A percentile compares a stretch with the other conserved stretches of the same genome.
Conservation (phyloP, 2,329 filamentous ascomycete genomes). For the Claviceps sp. region DNA sequence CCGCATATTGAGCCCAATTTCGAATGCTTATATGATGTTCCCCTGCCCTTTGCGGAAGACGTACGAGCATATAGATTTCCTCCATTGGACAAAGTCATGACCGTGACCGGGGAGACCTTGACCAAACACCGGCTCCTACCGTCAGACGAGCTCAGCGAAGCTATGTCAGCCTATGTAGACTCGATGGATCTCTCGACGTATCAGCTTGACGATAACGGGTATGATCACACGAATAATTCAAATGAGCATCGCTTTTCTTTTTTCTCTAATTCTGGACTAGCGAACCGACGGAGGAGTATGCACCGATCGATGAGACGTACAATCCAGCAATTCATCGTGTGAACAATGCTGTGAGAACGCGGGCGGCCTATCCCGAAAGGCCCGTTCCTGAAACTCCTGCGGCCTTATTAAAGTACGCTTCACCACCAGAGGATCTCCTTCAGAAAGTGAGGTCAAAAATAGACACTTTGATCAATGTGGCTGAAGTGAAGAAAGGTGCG, state of each 20-base stretch:
- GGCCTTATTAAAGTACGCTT: constrained; percentile 57
- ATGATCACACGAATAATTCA: constrained; percentile 12
- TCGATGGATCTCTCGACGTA: constrained; percentile 73
- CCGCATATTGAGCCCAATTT: constrained; percentile 66
- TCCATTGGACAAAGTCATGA: constrained; percentile 74
- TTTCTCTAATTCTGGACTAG: constrained; percentile 12
- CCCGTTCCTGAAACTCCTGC: constrained; percentile 48
- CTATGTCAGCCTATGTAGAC: constrained; percentile 88
- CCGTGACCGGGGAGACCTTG: constrained; percentile 68
- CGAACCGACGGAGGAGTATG: constrained; percentile 57
- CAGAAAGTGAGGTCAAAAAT: constrained; percentile 43
- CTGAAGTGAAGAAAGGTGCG: constrained; percentile 71
- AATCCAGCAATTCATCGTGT: constrained; percentile 80
- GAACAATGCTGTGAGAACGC: constrained; percentile 69
- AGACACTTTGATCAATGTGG: constrained; percentile 49
- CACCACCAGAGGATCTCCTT: constrained; percentile 55
- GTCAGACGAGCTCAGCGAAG: constrained; percentile 54
- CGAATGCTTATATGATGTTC: constrained; percentile 80
- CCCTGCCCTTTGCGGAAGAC: constrained; percentile 88
- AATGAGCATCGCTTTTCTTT: no score
- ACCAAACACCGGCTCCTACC: constrained; percentile 78
- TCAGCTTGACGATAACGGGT: constrained; percentile 64
- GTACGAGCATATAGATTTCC: constrained; percentile 84
- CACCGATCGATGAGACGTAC: constrained; percentile 67
- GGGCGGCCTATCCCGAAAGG: constrained; percentile 60